Base-by-base conservation (phyloP, 495 filamentous ascomycete genomes). In the Rusavskia elegans region DNA sequence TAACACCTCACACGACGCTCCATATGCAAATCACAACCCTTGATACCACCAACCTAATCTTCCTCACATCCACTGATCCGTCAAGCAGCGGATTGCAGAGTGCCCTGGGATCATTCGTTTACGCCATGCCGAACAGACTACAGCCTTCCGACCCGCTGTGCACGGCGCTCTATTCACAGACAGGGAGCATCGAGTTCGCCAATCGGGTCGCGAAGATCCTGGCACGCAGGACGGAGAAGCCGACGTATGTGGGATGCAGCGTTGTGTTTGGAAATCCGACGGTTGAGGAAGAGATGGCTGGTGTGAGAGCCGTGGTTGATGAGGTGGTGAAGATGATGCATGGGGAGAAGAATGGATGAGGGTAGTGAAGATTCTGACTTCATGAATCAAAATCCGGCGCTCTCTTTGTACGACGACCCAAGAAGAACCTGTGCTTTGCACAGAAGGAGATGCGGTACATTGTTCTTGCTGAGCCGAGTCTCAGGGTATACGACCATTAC, bases 231-330 rank as follows among this genome's bases (percentile, higher is more conserved):
- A 79, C 80, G 45, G 68, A 66, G 29, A 74, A 74, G 48, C 87
- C 87, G 2, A 79, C 83, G 1, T 96, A 96, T 63, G 86, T 98
- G 37, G 85, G 86, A 8, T 92, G 85, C 42, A 83, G 77, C 59
- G 76, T 78, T 0, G 81, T 75, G 8, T 73, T 87, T 41, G 84
- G 84, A 1, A 51, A 49, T n/a, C 79, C 85, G 21, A 79, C 75
- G 10, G 79, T 89, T n/a, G 87, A 93, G 61, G 90, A 97, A 69
- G 90, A 96, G 67, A 86, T 95, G 84, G 88, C 92, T 59, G 89
- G 83, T 2, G 76, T 96, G 50, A 76, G 71, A 53, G 74, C 74
- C 57, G 78, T 88, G 50, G 80, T 88, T 49, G 76, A 84, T 48
- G 71, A 83, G 45, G 71, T 90, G 13, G 68, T 84, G 59, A 63